Base-by-base conservation (phyloP, 306 rosid genomes). In the Rosa persica region DNA sequence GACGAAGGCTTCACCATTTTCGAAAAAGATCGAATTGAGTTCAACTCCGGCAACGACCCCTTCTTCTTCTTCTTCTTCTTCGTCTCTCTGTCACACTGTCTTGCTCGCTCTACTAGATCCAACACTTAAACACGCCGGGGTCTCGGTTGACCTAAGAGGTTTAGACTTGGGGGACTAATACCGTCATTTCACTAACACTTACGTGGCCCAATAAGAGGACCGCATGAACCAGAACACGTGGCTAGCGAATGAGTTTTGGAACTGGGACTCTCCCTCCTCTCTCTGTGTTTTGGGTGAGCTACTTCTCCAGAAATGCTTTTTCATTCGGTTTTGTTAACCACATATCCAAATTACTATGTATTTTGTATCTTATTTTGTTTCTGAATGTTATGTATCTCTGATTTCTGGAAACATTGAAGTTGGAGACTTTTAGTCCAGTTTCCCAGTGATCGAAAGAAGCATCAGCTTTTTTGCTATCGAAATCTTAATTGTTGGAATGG, bases 1-100 rank as follows among this genome's bases (percentile, higher is more conserved):
- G 74, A n/a, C 4, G 70, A 43, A 16, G 57, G 46, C 15, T 8
- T 67, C 80, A 23, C 68, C 75, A 77, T 77, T 77, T 76, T 49
- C n/a, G 6, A 36, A 5, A 22, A 5, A 22, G 36, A 64, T 6
- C 22, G 43, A n/a, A n/a, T n/a, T n/a, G n/a, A n/a, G n/a, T n/a
- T n/a, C n/a, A n/a, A n/a, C 48, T 39, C 71, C 48, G 13, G 6
- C 70, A 17, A 64, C n/a, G n/a, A n/a, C 20, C 8, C 9, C 34
- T 17, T 52, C 58, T 42, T 42, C 44, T 42, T 42, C 34, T 17
- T 52, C 58, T 42, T 42, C 44, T 42, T 42, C 54, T 5, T 27
- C 2, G 49, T 0, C 43, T 71, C 72, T 15, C 17, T 52, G 8
- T 16, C 39, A 17, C 70, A 65, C 3, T 30, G 47, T 36, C 20